A percentile compares a stretch with the other conserved stretches of the same genome.
phyloP scores from a whole-genome alignment of 1,284 basidiomycete species.

The Pholiota adiposa region DNA sequence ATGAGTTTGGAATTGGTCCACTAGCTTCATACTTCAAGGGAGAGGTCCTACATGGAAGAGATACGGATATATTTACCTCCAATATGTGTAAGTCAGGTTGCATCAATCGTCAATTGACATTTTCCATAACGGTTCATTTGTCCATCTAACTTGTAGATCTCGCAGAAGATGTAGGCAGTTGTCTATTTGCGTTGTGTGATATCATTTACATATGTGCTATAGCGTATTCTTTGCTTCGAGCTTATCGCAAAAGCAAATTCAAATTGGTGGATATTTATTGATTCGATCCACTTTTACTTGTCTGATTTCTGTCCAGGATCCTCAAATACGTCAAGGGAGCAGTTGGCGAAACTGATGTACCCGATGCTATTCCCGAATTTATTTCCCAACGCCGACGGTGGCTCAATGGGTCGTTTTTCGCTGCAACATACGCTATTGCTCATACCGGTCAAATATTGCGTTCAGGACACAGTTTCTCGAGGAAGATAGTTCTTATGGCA shows the following conservation, averaged over 20 bases:
- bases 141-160: too few species aligned
- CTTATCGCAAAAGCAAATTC: constrained; percentile 91
- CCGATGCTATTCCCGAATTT: constrained; percentile 92
- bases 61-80: constrained; percentile 95
- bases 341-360: constrained; percentile 96
- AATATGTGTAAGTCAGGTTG: constrained; percentile 75
- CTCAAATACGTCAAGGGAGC: constrained; percentile 97
- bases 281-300: background rate
- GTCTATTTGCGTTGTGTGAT: constrained; percentile 3
- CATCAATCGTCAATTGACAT: too few species aligned
- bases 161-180: constrained; percentile 74
- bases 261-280: constrained; percentile 62
- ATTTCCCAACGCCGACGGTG: constrained; percentile 92
- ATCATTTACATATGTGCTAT: constrained; percentile 14
- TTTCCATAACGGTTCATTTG: too few species aligned
- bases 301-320: constrained; percentile 56
- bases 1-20: constrained; percentile 85
- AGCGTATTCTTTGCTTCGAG: constrained; percentile 98
- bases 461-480: constrained; percentile 81
- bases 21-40: constrained; percentile 97
- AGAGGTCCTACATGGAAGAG: constrained; percentile 87
- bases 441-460: constrained; percentile 86
- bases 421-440: constrained; percentile 83
- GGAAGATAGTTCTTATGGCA: constrained; percentile 77
- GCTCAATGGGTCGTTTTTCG: constrained; percentile 96